Evolutionary conservation across 2,329 filamentous ascomycete genomes (phyloP).

Genomic region (Pseudonectria buxi): DNA sequence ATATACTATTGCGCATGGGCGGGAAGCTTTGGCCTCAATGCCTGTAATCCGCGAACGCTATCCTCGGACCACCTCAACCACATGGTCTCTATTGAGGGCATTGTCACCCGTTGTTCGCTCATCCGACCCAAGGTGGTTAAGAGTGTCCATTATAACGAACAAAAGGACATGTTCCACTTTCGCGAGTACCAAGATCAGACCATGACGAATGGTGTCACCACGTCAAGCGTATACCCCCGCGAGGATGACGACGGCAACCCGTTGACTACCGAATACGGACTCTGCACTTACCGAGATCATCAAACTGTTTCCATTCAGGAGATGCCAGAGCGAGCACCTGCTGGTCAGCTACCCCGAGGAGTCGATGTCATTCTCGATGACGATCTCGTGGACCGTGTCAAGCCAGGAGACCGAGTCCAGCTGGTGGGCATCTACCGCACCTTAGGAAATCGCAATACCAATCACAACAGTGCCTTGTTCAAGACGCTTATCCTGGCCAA

Average conservation of each 20-base stretch:
- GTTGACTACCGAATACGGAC: conserved; percentile 89
- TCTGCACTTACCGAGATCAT: conserved; percentile 92
- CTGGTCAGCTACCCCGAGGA: conserved; percentile 87
- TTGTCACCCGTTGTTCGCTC: conserved; percentile 91
- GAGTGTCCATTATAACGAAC: conserved; percentile 94
- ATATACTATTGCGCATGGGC: conserved; percentile 97
- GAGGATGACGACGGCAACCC: conserved; percentile 91
- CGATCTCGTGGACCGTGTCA: conserved; percentile 88
- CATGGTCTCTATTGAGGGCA: conserved; percentile 96
- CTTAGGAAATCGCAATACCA: conserved; percentile 87
- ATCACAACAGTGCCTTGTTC: conserved; percentile 86
- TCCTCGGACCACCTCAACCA: conserved; percentile 85
- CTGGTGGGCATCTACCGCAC: conserved; percentile 95
- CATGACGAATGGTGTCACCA: conserved; percentile 87
- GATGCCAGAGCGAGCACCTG: conserved; percentile 95
- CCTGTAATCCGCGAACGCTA: conserved; percentile 89
- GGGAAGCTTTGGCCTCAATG: conserved; percentile 89
- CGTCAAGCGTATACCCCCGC: conserved; percentile 86
- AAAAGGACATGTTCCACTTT: conserved; percentile 77
- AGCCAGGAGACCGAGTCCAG: conserved; percentile 93
- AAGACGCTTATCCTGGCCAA: conserved; percentile 92
- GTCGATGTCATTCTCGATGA: conserved; percentile 97
- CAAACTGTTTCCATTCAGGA: conserved; percentile 98
- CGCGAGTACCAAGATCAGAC: conserved; percentile 94
- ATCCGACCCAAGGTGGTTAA: conserved; percentile 97